These are phyloP conservation scores for Myxozyma neotropica DNA, from an alignment of 805 yeast species.

Conservation along the genomic window DNA sequence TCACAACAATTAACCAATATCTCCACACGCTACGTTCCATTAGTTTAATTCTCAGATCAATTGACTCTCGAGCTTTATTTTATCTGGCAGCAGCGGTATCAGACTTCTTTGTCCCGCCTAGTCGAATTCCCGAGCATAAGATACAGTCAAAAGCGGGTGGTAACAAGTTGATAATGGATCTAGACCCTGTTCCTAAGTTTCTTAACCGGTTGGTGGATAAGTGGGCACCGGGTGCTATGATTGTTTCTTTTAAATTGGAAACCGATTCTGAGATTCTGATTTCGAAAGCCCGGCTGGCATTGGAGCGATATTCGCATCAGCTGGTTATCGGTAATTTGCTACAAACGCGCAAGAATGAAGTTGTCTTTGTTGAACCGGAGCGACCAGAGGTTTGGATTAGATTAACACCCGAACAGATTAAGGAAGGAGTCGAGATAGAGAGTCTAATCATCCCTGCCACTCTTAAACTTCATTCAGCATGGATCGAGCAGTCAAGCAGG, in stretches of 20 bases:
- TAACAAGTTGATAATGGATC: constrained; percentile 77
- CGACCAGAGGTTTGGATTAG: constrained; percentile 39
- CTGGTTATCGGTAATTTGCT: constrained; percentile 90
- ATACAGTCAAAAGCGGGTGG: constrained; percentile 76
- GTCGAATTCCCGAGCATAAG: constrained; percentile 88
- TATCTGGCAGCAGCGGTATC: constrained; percentile 97
- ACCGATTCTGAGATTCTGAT: constrained; percentile 76
- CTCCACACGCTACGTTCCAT: constrained; percentile 76
- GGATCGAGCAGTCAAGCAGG: constrained; percentile 49
- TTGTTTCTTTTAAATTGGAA: constrained; percentile 90
- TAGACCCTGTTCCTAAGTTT: constrained; percentile 96
- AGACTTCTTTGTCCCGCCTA: constrained; percentile 88
- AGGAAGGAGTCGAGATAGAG: constrained; percentile 65
- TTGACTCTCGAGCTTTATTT: constrained; percentile 66
- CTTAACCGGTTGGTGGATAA: constrained; percentile 81
- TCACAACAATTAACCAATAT: constrained; percentile 93
- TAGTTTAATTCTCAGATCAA: constrained; percentile 58
- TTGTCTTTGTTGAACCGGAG: constrained; percentile 72
- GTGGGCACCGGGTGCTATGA: constrained; percentile 96
- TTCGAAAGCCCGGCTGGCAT: constrained; percentile 74
- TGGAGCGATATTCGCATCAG: constrained; percentile 86
- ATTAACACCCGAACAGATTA: constrained; percentile 49
- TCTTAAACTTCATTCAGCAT: constrained; percentile 59
- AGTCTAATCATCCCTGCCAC: constrained; percentile 78
- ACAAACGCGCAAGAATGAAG: constrained; percentile 85